A percentile compares a stretch with the other conserved stretches of the same genome.
phyloP scores from a whole-genome alignment of 768 basidiomycete genomes.

The Leccinum boreale region DNA sequence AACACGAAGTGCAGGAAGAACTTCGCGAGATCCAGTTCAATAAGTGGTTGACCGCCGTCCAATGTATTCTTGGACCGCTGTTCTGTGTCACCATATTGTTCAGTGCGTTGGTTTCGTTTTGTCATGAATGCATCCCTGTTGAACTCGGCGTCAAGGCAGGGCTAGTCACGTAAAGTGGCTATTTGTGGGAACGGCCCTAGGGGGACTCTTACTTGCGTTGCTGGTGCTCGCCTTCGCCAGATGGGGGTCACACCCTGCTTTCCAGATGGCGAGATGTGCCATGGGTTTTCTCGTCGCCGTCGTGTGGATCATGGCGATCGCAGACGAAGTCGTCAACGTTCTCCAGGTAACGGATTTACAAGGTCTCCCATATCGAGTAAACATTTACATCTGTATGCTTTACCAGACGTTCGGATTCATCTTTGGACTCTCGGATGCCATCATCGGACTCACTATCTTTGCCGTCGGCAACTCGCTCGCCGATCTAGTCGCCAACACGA shows the following conservation, averaged over 20 bases:
- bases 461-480: constrained; percentile 96
- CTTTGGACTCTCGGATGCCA: constrained; percentile 94
- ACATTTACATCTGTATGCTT: constrained; percentile 1
- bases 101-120: constrained; percentile 45
- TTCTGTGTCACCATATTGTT: constrained; percentile 77
- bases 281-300: constrained; percentile 90
- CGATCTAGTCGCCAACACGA: constrained; percentile 96
- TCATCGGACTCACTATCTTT: constrained; percentile 95
- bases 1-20: constrained; percentile 69
- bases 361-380: neutral
- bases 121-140: neutral
- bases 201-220: constrained; percentile 51
- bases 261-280: constrained; percentile 72
- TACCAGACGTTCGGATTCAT: constrained; percentile 86
- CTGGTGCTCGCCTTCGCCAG: constrained; percentile 60
- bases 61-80: constrained; percentile 79
- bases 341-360: constrained; percentile 57
- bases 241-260: constrained; percentile 52
- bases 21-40: constrained; percentile 63
- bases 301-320: constrained; percentile 98
- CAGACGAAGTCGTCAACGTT: constrained; percentile 91
- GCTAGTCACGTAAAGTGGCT: constrained; percentile 47
- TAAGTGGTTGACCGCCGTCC: constrained; percentile 82
- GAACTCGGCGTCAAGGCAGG: constrained; percentile 24
- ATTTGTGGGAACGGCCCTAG: constrained; percentile 49